Percentiles rank a stretch among this genome's conserved stretches.
phyloP scores from a whole-genome alignment of 208 protist species.

The Vickermania ingenoplastis region DNA sequence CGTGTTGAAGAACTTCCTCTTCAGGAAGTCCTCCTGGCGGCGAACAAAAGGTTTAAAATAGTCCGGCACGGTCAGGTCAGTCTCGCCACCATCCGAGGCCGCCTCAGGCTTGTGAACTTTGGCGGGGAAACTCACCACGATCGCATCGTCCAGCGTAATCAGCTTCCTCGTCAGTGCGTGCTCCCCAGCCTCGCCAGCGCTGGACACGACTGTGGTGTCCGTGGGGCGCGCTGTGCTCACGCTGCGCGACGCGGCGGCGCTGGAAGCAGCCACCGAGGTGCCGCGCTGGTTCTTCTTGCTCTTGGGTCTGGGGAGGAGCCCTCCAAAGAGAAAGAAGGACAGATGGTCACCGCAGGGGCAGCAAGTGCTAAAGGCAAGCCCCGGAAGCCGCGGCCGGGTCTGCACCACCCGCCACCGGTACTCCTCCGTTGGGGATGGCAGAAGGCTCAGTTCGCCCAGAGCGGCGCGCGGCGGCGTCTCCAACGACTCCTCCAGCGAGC shows the following conservation, averaged over 20 bases:
- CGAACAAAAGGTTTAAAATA: constrained; percentile 78
- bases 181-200: background rate
- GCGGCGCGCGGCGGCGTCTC: constrained; percentile 1
- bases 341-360: constrained; percentile 64
- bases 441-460: constrained; percentile 49
- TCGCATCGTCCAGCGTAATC: constrained; percentile 35
- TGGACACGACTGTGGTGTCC: background rate
- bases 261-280: background rate
- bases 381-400: constrained; percentile 32
- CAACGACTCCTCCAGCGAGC: constrained; percentile 13
- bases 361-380: constrained; percentile 42
- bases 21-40: constrained; percentile 80
- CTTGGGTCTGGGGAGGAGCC: constrained; percentile 12
- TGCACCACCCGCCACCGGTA: constrained; percentile 42
- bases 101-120: constrained; percentile 11
- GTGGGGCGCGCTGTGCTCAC: background rate
- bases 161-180: background rate
- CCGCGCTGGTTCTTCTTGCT: background rate
- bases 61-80: constrained; percentile 50
- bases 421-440: constrained; percentile 38
- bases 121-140: constrained; percentile 54
- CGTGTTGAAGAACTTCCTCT: constrained; percentile 49
- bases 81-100: constrained; percentile 10
- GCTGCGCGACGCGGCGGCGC: background rate
- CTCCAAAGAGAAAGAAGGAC: constrained; percentile 73